These are phyloP conservation scores for Hyaloscypha hepaticicola DNA, from an alignment of 495 filamentous ascomycete species.

Conservation along the genomic window DNA sequence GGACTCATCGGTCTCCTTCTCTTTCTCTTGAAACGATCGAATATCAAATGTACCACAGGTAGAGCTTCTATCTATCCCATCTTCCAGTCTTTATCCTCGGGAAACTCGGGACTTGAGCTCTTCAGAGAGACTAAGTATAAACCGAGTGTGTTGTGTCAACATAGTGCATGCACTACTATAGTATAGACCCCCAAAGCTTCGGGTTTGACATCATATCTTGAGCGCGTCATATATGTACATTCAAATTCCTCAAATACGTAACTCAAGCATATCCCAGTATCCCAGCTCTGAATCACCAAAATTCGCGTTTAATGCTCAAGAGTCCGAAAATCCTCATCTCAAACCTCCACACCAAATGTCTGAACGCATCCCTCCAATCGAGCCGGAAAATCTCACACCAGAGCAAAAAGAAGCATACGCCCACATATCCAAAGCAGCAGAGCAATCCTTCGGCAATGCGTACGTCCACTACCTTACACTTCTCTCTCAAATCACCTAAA, in stretches of 20 bases:
- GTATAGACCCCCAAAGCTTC: neutral
- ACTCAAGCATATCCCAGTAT: too few species aligned
- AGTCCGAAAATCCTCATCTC: neutral
- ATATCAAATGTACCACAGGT: too few species aligned
- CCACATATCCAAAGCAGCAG: neutral
- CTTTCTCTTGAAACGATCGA: too few species aligned
- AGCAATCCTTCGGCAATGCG: neutral
- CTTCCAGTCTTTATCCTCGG: too few species aligned
- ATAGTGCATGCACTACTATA: neutral
- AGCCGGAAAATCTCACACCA: neutral
- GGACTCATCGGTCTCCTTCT: too few species aligned
- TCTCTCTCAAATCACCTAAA: neutral
- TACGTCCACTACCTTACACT: neutral
- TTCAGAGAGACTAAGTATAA: too few species aligned
- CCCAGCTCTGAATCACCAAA: too few species aligned
- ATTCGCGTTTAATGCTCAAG: too few species aligned
- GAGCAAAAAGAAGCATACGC: slow-evolving; percentile 7
- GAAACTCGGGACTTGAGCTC: too few species aligned
- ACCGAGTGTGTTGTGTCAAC: too few species aligned
- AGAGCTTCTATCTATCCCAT: too few species aligned
- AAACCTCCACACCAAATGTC: neutral
- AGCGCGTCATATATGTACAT: neutral
- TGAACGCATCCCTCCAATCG: slow-evolving; percentile 6
- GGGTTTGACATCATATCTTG: neutral
- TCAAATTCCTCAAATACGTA: neutral